These are phyloP conservation scores for Acer negundo DNA, from an alignment of 345 rosid genomes.

Conservation along the genomic window DNA sequence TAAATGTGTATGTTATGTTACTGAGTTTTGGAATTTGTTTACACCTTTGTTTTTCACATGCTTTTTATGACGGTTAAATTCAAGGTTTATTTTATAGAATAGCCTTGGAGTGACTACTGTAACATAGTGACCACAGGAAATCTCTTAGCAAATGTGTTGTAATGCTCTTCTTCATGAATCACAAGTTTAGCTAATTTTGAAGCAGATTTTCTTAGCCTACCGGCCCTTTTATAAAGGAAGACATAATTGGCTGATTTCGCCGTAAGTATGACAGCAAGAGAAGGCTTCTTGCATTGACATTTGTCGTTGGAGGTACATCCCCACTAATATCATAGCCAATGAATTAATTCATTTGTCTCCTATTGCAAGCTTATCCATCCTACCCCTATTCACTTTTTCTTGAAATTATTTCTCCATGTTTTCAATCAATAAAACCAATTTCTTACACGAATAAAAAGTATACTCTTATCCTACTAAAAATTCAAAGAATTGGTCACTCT, in stretches of 20 bases:
- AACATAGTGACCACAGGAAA: not conserved
- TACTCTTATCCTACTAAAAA: not conserved
- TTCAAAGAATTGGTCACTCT: not conserved
- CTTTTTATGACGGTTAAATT: not conserved
- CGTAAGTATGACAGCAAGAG: not conserved
- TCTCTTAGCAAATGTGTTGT: not conserved
- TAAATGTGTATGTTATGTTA: not conserved
- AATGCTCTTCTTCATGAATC: not conserved
- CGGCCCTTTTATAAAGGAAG: not conserved
- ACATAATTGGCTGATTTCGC: not conserved
- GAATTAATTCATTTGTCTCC: too few species aligned
- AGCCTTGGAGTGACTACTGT: not conserved
- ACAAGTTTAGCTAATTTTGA: too few species aligned
- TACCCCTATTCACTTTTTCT: not conserved
- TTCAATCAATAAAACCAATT: not conserved
- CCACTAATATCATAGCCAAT: not conserved
- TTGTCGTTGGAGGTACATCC: not conserved
- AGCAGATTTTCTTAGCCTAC: not conserved
- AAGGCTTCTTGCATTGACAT: not conserved
- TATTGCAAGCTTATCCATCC: not conserved
- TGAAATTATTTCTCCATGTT: not conserved
- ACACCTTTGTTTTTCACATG: not conserved
- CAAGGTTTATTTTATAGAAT: not conserved
- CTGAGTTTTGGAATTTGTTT: not conserved
- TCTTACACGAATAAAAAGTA: not conserved